Conservation (phyloP, 805 yeast species). For the Lachancea thermotolerans region DNA sequence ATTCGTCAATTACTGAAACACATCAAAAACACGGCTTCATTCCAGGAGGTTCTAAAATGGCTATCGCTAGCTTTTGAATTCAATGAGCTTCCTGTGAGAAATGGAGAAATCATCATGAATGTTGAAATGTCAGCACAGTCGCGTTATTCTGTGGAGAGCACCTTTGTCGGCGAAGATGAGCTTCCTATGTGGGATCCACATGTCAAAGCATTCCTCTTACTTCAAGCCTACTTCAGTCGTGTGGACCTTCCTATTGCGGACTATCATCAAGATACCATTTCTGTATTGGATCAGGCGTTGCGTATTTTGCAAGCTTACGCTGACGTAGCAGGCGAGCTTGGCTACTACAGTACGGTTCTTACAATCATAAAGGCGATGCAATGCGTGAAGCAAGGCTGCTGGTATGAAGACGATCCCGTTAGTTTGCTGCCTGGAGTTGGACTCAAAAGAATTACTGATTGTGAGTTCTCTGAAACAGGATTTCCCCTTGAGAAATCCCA, state of each 20-base stretch:
- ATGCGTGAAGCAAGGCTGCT: constrained; percentile 78
- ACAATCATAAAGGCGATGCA: constrained; percentile 67
- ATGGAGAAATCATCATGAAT: constrained; percentile 84
- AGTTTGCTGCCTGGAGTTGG: constrained; percentile 35
- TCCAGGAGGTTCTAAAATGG: constrained; percentile 42
- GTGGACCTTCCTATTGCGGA: constrained; percentile 88
- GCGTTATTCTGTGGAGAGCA: constrained; percentile 59
- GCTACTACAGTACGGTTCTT: constrained; percentile 56
- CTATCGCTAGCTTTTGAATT: constrained; percentile 61
- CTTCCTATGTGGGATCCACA: constrained; percentile 78
- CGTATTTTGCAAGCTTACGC: constrained; percentile 91
- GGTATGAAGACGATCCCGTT: constrained; percentile 76
- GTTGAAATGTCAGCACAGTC: constrained; percentile 73
- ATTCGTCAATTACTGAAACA: constrained; percentile 59
- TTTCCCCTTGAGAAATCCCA: constrained; percentile 7
- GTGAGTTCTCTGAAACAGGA: constrained; percentile 20
- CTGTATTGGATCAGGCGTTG: constrained; percentile 88
- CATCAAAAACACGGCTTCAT: constrained; percentile 35
- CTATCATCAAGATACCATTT: constrained; percentile 86
- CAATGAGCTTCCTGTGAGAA: constrained; percentile 83
- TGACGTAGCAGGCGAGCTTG: constrained; percentile 82
- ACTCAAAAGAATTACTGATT: constrained; percentile 27
- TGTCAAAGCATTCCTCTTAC: constrained; percentile 66
- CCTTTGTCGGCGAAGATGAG: constrained; percentile 47
- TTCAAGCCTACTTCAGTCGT: constrained; percentile 81